These are phyloP conservation scores for Alternaria hordeiaustralica DNA, from an alignment of 2,329 filamentous ascomycete genomes.

Conservation along the genomic window DNA sequence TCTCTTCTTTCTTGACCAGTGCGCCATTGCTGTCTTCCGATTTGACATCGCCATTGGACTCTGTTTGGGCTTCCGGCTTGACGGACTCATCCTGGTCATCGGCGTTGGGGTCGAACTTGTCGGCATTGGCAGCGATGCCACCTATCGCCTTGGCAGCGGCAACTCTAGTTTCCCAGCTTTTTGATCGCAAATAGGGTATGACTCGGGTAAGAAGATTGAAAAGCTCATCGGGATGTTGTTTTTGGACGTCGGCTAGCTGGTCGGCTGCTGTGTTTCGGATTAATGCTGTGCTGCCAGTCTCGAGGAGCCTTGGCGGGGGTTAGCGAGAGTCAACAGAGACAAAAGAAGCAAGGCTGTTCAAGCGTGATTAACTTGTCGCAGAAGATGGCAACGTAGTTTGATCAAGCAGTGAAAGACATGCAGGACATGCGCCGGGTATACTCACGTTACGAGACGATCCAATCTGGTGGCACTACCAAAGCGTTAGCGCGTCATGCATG, in stretches of 20 bases:
- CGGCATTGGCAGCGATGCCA: constrained; percentile 89
- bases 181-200: constrained; percentile 92
- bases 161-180: constrained; percentile 95
- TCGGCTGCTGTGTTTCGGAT: constrained; percentile 97
- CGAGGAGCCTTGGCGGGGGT: constrained; percentile 73
- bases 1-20: constrained; percentile 57
- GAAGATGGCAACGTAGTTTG: background rate
- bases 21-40: constrained; percentile 59
- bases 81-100: constrained; percentile 68
- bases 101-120: constrained; percentile 85
- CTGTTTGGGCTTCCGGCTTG: constrained; percentile 55
- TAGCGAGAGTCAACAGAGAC: constrained; percentile 23
- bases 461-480: constrained; percentile 47
- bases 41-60: constrained; percentile 59
- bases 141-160: constrained; percentile 94
- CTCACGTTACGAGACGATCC: constrained; percentile 49
- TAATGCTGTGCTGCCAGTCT: constrained; percentile 94
- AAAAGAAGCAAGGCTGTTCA: background rate
- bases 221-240: constrained; percentile 94
- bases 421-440: constrained; percentile 21
- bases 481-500: constrained; percentile 44
- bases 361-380: background rate
- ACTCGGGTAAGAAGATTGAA: constrained; percentile 94
- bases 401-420: background rate
- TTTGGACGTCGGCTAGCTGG: constrained; percentile 96